Conservation (phyloP, 2,329 filamentous ascomycete genomes). For the Coniochaeta sp. region DNA sequence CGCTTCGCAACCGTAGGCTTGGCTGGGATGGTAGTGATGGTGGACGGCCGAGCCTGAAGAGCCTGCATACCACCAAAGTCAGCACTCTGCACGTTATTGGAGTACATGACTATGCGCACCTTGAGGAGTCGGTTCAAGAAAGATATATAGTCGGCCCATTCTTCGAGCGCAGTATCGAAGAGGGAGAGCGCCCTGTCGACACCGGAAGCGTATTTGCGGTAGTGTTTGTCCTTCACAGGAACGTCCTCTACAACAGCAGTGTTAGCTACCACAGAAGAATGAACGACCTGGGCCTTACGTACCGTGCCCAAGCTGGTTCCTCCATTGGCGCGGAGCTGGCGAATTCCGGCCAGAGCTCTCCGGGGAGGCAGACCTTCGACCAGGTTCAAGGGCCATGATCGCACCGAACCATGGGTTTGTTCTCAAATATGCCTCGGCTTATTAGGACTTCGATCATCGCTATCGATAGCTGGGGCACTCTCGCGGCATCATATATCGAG, state of each 20-base stretch:
- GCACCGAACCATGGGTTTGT: neutral
- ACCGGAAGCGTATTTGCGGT: conserved; percentile 81
- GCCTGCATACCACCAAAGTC: conserved; percentile 46
- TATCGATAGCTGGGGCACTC: conserved; percentile 4
- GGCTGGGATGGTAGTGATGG: conserved; percentile 67
- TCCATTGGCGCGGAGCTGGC: conserved; percentile 68
- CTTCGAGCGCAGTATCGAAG: conserved; percentile 89
- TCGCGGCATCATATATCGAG: neutral
- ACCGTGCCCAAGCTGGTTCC: conserved; percentile 73
- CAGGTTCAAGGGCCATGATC: conserved; percentile 57
- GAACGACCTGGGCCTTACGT: conserved; percentile 22
- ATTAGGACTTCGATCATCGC: conserved; percentile 14
- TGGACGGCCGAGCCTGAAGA: conserved; percentile 75
- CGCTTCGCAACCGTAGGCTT: conserved; percentile 81
- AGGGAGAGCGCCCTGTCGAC: conserved; percentile 82
- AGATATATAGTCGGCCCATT: conserved; percentile 99
- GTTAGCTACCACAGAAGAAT: conserved; percentile 8
- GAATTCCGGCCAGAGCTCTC: conserved; percentile 78
- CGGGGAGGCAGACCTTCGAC: conserved; percentile 60
- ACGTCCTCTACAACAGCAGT: conserved; percentile 37
- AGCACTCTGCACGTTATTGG: neutral
- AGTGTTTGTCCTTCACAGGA: conserved; percentile 56
- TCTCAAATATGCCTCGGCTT: neutral
- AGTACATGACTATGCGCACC: conserved; percentile 38
- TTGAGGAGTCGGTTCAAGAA: conserved; percentile 88